phyloP scores from a whole-genome alignment of 345 rosid species.

The Murraya paniculata region DNA sequence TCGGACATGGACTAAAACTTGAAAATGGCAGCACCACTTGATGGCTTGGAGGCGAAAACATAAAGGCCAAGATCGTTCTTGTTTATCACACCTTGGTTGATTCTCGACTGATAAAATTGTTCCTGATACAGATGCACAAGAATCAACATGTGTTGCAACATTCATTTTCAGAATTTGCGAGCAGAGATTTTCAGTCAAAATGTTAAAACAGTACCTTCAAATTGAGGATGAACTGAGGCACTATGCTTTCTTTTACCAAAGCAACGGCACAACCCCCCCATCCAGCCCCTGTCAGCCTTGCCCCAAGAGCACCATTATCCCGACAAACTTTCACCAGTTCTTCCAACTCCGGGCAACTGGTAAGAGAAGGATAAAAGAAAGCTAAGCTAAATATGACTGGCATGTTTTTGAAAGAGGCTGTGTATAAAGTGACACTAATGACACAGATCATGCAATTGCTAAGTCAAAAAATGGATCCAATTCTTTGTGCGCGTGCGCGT shows the following conservation, averaged over 20 bases:
- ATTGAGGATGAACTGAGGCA: constrained; percentile 79
- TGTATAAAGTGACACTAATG: background rate
- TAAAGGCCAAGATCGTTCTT: constrained; percentile 78
- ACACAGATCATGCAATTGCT: background rate
- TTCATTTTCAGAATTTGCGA: background rate
- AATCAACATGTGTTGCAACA: background rate
- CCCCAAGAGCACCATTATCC: constrained; percentile 81
- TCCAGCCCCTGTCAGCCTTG: constrained; percentile 98
- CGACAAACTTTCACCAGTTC: constrained; percentile 71
- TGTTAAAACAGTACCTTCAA: constrained; percentile 54
- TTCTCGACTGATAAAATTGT: constrained; percentile 68
- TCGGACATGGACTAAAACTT: constrained; percentile 37
- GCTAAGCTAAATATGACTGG: background rate
- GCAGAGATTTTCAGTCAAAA: background rate
- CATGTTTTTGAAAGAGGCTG: background rate
- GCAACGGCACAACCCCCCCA: constrained; percentile 99
- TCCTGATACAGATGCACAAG: constrained; percentile 44
- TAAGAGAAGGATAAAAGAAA: background rate
- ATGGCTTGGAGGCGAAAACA: constrained; percentile 94
- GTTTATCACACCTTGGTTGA: constrained; percentile 64
- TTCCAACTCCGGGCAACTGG: constrained; percentile 94
- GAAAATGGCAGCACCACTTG: constrained; percentile 96
- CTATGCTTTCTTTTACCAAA: constrained; percentile 71
- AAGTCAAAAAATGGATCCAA: background rate
- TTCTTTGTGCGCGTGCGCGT: too few relatives aligned